Percentiles rank a stretch among this genome's conserved stretches.
Conservation (phyloP, 2,329 filamentous ascomycete genomes). For the Alternaria incomplexa region DNA sequence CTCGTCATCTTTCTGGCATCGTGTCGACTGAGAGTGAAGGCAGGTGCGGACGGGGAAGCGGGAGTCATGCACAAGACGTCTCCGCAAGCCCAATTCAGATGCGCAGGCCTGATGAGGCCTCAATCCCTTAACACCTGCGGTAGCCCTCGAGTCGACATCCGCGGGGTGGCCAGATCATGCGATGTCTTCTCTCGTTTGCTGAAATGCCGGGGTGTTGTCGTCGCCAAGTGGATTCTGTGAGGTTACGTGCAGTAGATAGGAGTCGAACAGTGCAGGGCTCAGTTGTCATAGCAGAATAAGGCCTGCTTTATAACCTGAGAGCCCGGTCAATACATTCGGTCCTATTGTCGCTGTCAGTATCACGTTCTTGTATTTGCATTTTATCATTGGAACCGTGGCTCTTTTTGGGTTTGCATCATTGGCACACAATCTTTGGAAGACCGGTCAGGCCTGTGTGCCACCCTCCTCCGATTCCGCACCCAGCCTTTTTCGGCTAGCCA, state of each 20-base stretch:
- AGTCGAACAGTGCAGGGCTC: not conserved
- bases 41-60: conserved; percentile 10
- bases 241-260: conserved; percentile 7
- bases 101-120: not conserved
- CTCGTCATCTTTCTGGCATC: conserved; percentile 11
- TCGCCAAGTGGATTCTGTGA: not conserved
- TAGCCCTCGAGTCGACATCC: not conserved
- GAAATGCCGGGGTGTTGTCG: not conserved
- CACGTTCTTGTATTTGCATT: conserved; percentile 5
- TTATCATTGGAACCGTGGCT: conserved; percentile 7
- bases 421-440: not conserved
- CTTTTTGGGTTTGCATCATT: not conserved
- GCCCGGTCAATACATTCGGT: conserved; percentile 22
- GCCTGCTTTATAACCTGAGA: conserved; percentile 19
- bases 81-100: conserved; percentile 6
- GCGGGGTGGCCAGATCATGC: conserved; percentile 4
- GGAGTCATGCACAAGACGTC: conserved; percentile 1
- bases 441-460: not conserved
- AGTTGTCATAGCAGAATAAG: conserved; percentile 3
- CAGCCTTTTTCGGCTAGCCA: not conserved
- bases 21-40: not conserved
- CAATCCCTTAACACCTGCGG: conserved; percentile 13
- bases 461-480: not conserved
- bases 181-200: conserved; percentile 8
- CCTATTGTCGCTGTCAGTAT: conserved; percentile 18